Evolutionary conservation across 768 basidiomycete genomes (phyloP).

Genomic region (Mycena belliarum): DNA sequence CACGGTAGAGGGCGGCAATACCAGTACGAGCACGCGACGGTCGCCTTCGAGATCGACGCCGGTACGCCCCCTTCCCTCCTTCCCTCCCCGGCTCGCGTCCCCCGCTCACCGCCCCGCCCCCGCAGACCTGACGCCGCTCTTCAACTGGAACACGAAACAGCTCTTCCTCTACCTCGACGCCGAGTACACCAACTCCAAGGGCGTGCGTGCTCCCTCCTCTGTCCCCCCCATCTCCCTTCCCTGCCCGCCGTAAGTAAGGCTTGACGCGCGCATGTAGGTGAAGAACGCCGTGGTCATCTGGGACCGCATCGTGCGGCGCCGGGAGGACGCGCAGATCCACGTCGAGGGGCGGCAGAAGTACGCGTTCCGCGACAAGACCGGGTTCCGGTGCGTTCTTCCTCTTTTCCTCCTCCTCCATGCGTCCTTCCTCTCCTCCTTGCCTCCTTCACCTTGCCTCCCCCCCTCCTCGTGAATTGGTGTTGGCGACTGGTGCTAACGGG

Average conservation of each 20-base stretch:
- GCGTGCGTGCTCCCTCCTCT: conserved; percentile 52
- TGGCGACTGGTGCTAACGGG: background rate
- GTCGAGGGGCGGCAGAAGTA: conserved; percentile 52
- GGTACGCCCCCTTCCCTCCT: conserved; percentile 51
- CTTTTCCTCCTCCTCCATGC: no score
- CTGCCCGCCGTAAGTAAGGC: no score
- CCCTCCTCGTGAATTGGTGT: no score
- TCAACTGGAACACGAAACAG: conserved; percentile 98
- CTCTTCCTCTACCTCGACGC: conserved; percentile 85
- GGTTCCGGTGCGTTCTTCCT: no score
- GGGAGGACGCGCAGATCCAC: conserved; percentile 70
- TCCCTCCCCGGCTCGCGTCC: no score
- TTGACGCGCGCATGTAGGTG: conserved; percentile 40
- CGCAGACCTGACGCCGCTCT: conserved; percentile 78
- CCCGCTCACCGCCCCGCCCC: background rate
- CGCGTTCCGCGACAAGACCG: background rate
- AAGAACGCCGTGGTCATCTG: conserved; percentile 84
- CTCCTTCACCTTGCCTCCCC: no score
- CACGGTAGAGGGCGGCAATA: conserved; percentile 54
- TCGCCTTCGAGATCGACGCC: conserved; percentile 79
- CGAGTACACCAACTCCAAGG: conserved; percentile 73
- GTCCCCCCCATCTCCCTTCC: no score
- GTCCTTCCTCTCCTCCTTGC: no score
- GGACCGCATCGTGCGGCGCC: conserved; percentile 88
- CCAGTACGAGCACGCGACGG: conserved; percentile 76